Evolutionary conservation across 164 flowering plant genomes (phyloP), one percentile per base, ranked within the genome.

Genomic region (Buxus sempervirens): DNA sequence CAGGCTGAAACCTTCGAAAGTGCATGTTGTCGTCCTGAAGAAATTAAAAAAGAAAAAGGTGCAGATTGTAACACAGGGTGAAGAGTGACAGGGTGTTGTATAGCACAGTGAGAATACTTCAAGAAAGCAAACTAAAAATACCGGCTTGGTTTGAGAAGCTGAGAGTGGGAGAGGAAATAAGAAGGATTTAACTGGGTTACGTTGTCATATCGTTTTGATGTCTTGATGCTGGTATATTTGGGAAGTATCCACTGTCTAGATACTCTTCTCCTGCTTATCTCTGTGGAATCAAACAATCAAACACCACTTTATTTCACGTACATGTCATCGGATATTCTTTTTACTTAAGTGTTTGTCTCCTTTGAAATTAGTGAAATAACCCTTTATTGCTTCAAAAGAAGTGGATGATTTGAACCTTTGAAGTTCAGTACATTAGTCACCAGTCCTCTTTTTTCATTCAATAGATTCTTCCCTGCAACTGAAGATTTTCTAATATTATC

Each of bases 11-110:
- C 41, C 18, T 41, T 54, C 55, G 58, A 63, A 59, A 15, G 5
- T 45, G 71, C 80, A 76, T 78, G 21, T 62, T 76, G 28, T 48
- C 41, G 28, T 23, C 57, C n/a, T 24, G 49, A 53, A 58, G 15
- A 9, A 18, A n/a, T n/a, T n/a, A 19, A 24, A 42, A 23, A 36
- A 38, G 20, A 32, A 45, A 51, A 22, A 32, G 3, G 7, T 32
- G 7, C 7, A 32, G 5, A 57, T 25, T 23, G 36, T 27, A 26
- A 6, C 60, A 63, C 28, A 54, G 63, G 57, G 67, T 32, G 51
- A 18, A 51, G 9, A 14, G 19, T 4, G 20, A 14, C n/a, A 19
- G 19, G 1, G 41, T 7, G 23, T 26, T 24, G n/a, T n/a, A n/a
- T n/a, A n/a, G n/a, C 18, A 27, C 21, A 23, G 2, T 21, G 13